Conservation (phyloP, 768 basidiomycete species). For the Macrolepiota albuminosa region DNA sequence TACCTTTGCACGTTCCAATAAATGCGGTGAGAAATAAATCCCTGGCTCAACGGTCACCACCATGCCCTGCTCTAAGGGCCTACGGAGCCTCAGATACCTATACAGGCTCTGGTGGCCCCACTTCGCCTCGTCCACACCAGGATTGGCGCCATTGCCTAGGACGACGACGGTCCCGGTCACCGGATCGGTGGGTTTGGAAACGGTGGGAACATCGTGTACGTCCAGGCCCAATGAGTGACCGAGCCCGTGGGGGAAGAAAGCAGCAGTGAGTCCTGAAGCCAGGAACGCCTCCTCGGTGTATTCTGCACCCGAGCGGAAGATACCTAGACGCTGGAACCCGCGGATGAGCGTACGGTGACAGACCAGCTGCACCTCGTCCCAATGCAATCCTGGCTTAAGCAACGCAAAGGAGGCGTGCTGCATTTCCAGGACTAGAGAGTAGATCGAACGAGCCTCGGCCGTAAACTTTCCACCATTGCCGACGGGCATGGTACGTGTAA, state of each 20-base stretch:
- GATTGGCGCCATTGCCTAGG: conserved; percentile 4
- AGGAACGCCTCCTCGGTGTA: conserved; percentile 59
- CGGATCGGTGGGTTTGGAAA: conserved; percentile 59
- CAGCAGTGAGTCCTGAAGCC: conserved; percentile 67
- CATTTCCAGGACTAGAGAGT: conserved; percentile 87
- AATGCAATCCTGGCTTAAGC: conserved; percentile 76
- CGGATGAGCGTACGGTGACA: conserved; percentile 80
- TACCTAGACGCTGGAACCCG: conserved; percentile 79
- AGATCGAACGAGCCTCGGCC: conserved; percentile 74
- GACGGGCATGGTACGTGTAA: conserved; percentile 84
- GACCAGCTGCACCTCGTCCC: conserved; percentile 83
- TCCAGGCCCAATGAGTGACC: conserved; percentile 92
- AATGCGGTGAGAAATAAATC: conserved; percentile 78
- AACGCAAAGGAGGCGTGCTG: conserved; percentile 75
- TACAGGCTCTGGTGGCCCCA: conserved; percentile 65
- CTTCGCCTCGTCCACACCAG: neutral
- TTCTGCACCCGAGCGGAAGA: conserved; percentile 66
- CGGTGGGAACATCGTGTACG: conserved; percentile 86
- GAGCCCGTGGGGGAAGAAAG: conserved; percentile 93
- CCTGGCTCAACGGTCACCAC: conserved; percentile 93
- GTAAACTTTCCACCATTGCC: conserved; percentile 93
- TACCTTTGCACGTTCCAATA: conserved; percentile 62
- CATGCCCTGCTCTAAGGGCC: conserved; percentile 74
- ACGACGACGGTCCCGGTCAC: conserved; percentile 37
- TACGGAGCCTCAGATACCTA: conserved; percentile 71